Evolutionary conservation across 2,329 filamentous ascomycete genomes (phyloP).

Genomic region (Cercospora canescens): DNA sequence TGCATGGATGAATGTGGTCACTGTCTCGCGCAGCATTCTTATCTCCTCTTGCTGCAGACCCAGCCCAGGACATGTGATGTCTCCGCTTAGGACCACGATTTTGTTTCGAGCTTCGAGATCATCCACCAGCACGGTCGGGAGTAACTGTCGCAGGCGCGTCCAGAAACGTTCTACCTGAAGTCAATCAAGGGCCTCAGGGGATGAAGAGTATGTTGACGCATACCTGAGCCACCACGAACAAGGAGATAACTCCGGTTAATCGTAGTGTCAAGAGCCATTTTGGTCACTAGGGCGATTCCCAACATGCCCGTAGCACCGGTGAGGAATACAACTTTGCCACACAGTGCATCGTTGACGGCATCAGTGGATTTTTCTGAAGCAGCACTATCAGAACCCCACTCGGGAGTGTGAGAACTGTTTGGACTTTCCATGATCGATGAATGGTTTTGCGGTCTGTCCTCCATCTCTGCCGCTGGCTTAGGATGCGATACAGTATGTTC

Average conservation of each 20-base stretch:
- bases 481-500: too few relatives aligned
- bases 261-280: background rate
- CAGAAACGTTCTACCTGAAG: background rate
- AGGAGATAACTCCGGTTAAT: background rate
- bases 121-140: background rate
- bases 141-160: background rate
- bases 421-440: too few relatives aligned
- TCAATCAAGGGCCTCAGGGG: background rate
- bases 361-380: background rate
- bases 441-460: too few relatives aligned
- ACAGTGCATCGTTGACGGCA: background rate
- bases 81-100: background rate
- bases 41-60: background rate
- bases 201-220: background rate
- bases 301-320: background rate
- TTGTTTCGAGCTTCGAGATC: background rate
- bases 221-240: background rate
- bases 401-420: background rate
- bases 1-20: background rate
- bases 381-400: background rate
- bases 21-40: background rate
- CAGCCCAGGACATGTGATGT: background rate
- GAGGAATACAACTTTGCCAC: background rate
- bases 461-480: too few relatives aligned
- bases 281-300: background rate